Base-by-base conservation (phyloP, 768 basidiomycete species). In the Mycena indigotica region DNA sequence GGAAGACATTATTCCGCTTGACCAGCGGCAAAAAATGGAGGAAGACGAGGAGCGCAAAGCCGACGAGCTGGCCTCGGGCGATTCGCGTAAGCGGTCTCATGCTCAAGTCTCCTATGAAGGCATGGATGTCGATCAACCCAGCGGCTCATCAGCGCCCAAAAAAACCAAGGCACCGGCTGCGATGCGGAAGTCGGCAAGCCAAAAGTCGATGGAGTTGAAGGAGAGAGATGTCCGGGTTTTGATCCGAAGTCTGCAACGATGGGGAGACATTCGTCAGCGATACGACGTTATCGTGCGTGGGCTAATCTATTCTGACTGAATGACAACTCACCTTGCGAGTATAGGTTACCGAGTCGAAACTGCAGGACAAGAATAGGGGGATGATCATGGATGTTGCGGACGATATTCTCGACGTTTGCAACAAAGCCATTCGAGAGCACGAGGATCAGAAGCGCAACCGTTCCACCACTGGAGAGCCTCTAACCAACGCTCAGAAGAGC, bases 1-100 rank as follows among this genome's bases (percentile, higher is more conserved):
- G 97, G 97, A 99, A 69, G 97, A 98, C 60, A 98, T 99, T 72
- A 98, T 99, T 65, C 97, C 97, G 17, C 71, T 90, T 8, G 94
- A 95, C 23, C 94, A 94, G 66, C 88, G 97, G 5, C 86, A 88
- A 71, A 87, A 84, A 69, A 84, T 88, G 41, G 93, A 93, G 58
- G 81, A 83, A 26, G 95, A 93, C 58, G 87, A 88, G 58, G 81
- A 87, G 56, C 80, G 83, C 56, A 86, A 85, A 66, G 84, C 83
- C 32, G 89, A 93, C 65, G 89, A 93, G 58, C 68, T 86, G 56
- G 81, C 77, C 49, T 76, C 87, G 5, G 84, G 86, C 61, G 89
- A 91, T 56, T 80, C 84, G 38, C 82, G 90, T 61, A 97, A 96
- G 70, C 86, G 95, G 32, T 84, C 88, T 3, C 89, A 91, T 63